These are phyloP conservation scores for Nasturtium officinale DNA, from an alignment of 345 rosid genomes.

Conservation along the genomic window DNA sequence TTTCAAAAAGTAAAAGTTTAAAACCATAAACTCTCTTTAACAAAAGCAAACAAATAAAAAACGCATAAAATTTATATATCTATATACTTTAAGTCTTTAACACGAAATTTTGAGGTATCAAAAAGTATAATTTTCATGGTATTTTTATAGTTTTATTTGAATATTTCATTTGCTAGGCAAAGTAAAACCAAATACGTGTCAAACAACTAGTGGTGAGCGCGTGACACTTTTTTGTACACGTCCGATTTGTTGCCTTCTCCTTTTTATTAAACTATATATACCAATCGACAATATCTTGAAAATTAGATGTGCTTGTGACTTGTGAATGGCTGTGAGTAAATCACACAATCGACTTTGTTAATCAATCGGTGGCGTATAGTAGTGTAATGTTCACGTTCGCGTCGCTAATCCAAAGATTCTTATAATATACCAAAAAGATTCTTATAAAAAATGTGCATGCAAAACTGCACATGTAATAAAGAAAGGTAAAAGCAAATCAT, in stretches of 20 bases:
- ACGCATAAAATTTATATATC: neutral
- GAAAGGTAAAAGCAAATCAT: neutral
- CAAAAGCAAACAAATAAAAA: too few species aligned
- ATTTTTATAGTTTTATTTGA: too few species aligned
- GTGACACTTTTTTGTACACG: neutral
- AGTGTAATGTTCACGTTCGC: neutral
- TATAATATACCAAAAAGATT: too few species aligned
- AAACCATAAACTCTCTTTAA: too few species aligned
- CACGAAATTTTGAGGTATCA: neutral
- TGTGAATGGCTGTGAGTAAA: neutral
- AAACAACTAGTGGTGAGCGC: neutral
- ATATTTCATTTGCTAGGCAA: neutral
- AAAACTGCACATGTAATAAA: neutral
- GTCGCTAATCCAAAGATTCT: too few species aligned
- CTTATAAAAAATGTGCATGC: neutral
- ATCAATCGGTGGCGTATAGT: too few species aligned
- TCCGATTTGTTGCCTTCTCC: slow-evolving; percentile 11
- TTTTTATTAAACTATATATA: slow-evolving; percentile 9
- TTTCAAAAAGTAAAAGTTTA: neutral
- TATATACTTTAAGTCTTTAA: neutral
- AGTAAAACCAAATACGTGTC: neutral
- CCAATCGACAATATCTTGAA: neutral
- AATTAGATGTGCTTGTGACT: neutral
- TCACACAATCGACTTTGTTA: neutral
- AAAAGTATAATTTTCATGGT: neutral